Conservation (phyloP, 1,284 basidiomycete genomes). For the Melampsora occidentalis region DNA sequence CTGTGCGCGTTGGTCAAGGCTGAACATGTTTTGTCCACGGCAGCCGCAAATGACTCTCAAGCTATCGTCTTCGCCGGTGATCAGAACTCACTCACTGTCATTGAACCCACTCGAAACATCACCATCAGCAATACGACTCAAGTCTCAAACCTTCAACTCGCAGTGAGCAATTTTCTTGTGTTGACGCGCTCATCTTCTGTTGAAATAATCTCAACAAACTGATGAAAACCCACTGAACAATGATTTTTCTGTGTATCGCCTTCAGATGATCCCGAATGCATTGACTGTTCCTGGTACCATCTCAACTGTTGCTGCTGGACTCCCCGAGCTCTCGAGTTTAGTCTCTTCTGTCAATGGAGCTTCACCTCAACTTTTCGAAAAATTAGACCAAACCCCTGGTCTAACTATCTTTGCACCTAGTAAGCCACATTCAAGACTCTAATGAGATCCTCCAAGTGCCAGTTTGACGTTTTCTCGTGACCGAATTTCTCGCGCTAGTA, state of each 20-base stretch:
- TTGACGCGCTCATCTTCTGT: no score
- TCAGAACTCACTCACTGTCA: conserved; percentile 21
- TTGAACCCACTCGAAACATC: conserved; percentile 28
- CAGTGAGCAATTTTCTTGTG: neutral
- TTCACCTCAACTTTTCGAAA: conserved; percentile 23
- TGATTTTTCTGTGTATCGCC: no score
- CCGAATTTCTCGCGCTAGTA: neutral
- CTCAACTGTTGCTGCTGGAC: neutral
- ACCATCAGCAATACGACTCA: conserved; percentile 23
- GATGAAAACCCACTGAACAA: no score
- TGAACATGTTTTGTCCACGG: neutral
- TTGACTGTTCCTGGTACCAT: conserved; percentile 35
- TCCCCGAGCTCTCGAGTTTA: conserved; percentile 31
- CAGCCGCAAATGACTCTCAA: conserved; percentile 37
- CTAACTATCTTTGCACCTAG: conserved; percentile 35
- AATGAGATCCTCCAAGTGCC: no score
- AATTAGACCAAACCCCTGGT: conserved; percentile 33
- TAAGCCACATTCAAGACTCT: neutral
- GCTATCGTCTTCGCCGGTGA: conserved; percentile 27
- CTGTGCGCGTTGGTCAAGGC: neutral
- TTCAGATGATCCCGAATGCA: conserved; percentile 17
- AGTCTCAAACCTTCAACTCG: conserved; percentile 13
- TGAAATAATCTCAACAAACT: no score
- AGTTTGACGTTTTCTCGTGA: no score
- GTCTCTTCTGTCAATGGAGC: conserved; percentile 15